These are phyloP conservation scores for Nissolia schottii DNA, from an alignment of 306 rosid species.

Conservation along the genomic window DNA sequence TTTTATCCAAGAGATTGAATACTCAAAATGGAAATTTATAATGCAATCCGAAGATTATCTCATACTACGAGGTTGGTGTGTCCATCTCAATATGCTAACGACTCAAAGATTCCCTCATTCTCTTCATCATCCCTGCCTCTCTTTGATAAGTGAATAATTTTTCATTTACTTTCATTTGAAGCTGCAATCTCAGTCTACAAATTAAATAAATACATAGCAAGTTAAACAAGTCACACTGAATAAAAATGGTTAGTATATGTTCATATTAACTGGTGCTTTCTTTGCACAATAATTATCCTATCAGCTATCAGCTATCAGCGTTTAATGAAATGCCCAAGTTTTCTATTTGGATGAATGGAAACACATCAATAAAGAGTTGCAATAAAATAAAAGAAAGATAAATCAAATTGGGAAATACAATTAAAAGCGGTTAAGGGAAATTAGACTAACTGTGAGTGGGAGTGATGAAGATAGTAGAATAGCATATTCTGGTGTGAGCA, in stretches of 20 bases:
- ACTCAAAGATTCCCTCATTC: neutral
- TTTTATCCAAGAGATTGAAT: neutral
- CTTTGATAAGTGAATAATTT: neutral
- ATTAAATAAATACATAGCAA: neutral
- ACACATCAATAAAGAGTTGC: neutral
- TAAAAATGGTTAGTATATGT: too few relatives aligned
- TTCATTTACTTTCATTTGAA: neutral
- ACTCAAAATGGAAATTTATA: neutral
- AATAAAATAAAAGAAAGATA: neutral
- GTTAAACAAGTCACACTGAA: neutral
- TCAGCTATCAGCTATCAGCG: too few relatives aligned
- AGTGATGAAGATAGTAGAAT: neutral
- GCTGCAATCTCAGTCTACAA: neutral
- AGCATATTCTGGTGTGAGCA: neutral
- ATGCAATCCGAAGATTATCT: neutral
- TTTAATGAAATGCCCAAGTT: too few relatives aligned
- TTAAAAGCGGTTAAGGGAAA: neutral
- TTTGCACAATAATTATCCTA: too few relatives aligned
- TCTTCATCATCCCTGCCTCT: neutral
- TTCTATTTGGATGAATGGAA: neutral
- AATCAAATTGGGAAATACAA: too few relatives aligned
- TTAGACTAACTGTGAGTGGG: slow-evolving; percentile 6
- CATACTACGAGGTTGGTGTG: too few relatives aligned
- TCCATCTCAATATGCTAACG: too few relatives aligned
- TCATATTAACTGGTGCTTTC: too few relatives aligned